phyloP scores from a whole-genome alignment of 2,329 filamentous ascomycete species.

The Xylariales sp. region DNA sequence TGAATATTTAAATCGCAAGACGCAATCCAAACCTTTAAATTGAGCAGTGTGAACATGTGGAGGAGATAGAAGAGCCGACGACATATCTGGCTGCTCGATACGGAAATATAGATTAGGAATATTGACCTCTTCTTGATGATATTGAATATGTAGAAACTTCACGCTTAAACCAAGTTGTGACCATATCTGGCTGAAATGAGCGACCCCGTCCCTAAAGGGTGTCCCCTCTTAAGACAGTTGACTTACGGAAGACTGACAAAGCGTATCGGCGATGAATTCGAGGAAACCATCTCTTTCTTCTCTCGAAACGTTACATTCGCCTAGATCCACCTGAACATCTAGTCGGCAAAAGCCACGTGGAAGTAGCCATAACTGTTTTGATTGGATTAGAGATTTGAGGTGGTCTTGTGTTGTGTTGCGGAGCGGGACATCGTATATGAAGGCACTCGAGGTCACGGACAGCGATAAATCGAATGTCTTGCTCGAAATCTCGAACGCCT shows the following conservation, averaged over 20 bases:
- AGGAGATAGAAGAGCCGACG: conserved; percentile 47
- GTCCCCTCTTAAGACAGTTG: not conserved
- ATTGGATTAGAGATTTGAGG: conserved; percentile 40
- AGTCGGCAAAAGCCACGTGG: conserved; percentile 46
- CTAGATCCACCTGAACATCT: conserved; percentile 41
- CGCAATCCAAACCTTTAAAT: conserved; percentile 47
- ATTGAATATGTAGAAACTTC: conserved; percentile 41
- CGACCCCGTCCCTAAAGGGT: not conserved
- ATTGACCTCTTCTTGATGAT: conserved; percentile 38
- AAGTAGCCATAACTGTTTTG: conserved; percentile 46
- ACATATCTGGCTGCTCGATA: conserved; percentile 49
- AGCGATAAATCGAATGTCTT: conserved; percentile 35
- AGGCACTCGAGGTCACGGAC: conserved; percentile 42
- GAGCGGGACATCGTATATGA: conserved; percentile 40
- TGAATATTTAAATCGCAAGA: conserved; percentile 37
- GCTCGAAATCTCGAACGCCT: conserved; percentile 42
- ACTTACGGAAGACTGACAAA: conserved; percentile 46
- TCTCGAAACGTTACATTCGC: conserved; percentile 20
- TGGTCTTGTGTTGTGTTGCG: conserved; percentile 31
- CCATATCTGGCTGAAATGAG: conserved; percentile 47
- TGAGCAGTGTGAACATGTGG: conserved; percentile 44
- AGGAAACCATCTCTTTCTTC: conserved; percentile 39
- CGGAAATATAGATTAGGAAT: conserved; percentile 48
- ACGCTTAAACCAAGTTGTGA: conserved; percentile 44
- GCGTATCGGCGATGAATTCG: conserved; percentile 41